Base-by-base conservation (phyloP, 2,329 filamentous ascomycete species). In the Juglanconis juglandina region DNA sequence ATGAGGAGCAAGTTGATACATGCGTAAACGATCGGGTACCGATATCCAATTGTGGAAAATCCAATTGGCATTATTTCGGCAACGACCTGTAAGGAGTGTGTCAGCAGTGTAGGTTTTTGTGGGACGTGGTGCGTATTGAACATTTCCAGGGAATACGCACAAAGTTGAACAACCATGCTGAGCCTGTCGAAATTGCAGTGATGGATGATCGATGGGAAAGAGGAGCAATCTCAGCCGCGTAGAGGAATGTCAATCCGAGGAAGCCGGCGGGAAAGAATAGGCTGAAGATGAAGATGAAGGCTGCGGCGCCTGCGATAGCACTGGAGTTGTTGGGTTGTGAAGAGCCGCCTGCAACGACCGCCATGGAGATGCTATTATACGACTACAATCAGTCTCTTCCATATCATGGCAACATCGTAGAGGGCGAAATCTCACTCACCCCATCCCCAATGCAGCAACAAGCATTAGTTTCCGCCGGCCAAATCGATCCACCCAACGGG, bases 181-280 rank as follows among this genome's bases (percentile, higher is more conserved):
- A 81, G 0, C 79, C 82, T 0, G 82, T 85, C 0, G 79, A 81
- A 41, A 86, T 79, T 39, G 79, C 78, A 2, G 80, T 79, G 76
- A 86, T 84, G 17, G 80, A 76, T 58, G 81, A 79, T 41, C 81
- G 74, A 33, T 83, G 70, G 9, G 77, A 71, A 14, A 80, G 72
- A 1, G 83, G 83, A 1, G 82, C 81, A 34, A 86, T 74, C 66
- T 86, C 83, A 1, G 83, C 80, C 59, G 81, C 83, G 70, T 86
- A 86, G 13, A 86, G 73, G 71, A 85, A 86, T 64, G 84, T 85
- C 39, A 81, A 77, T 1, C 83, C 83, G 0, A 85, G 74, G 72
- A 84, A 85, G 0, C 82, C 83, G 59, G 85, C 80, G 0, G 81
- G 82, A 48, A 84, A 80, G 71, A 86, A 86, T 66, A 81, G 81